These are phyloP conservation scores for Leccinellum rugosiceps DNA, from an alignment of 768 basidiomycete species.

Conservation along the genomic window DNA sequence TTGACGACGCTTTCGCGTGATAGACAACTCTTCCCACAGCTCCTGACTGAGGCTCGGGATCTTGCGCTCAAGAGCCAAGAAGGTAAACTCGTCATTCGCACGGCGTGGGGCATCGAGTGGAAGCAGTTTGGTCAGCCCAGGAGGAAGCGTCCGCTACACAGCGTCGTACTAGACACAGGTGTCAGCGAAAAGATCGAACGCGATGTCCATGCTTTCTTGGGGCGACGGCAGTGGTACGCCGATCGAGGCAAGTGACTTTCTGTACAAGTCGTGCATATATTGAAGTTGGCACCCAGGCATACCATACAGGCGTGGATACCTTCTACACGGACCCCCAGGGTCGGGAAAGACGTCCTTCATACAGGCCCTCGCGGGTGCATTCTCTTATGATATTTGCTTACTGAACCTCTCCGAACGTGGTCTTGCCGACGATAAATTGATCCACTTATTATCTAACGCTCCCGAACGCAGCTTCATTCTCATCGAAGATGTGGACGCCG, in stretches of 20 bases:
- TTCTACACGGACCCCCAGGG: constrained; percentile 94
- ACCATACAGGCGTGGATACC: constrained; percentile 93
- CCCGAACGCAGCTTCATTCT: constrained; percentile 93
- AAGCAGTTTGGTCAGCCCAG: constrained; percentile 91
- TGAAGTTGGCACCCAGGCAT: constrained; percentile 58
- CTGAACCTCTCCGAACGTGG: constrained; percentile 96
- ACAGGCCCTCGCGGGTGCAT: constrained; percentile 88
- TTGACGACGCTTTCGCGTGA: constrained; percentile 90
- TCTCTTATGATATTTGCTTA: constrained; percentile 94
- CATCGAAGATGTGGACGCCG: constrained; percentile 96
- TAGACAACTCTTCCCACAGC: constrained; percentile 69
- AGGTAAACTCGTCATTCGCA: constrained; percentile 94
- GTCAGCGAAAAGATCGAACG: constrained; percentile 80
- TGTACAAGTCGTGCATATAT: not conserved
- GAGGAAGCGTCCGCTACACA: constrained; percentile 77
- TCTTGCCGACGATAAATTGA: constrained; percentile 93
- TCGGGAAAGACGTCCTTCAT: constrained; percentile 99
- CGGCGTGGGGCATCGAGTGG: constrained; percentile 97
- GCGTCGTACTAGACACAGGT: constrained; percentile 83
- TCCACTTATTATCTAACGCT: constrained; percentile 87
- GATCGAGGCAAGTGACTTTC: constrained; percentile 68
- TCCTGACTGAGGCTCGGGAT: constrained; percentile 88
- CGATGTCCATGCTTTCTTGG: constrained; percentile 81
- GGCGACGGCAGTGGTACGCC: constrained; percentile 89
- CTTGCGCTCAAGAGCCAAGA: constrained; percentile 83